Evolutionary conservation across 2,329 filamentous ascomycete species (phyloP).

Genomic region (Neurospora sp.): DNA sequence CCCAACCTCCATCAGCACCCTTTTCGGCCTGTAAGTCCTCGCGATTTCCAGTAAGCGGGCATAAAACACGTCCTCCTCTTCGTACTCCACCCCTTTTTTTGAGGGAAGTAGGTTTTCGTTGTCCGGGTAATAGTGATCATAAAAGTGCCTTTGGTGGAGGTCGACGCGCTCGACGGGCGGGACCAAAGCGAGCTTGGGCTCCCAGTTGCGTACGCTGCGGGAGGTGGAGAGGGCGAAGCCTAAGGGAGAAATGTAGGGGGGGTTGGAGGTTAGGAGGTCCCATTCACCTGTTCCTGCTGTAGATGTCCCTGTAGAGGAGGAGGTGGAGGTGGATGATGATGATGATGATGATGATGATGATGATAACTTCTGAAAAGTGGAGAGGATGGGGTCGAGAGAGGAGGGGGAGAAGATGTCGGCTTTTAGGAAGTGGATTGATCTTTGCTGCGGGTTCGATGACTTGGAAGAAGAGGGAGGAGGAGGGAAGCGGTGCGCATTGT

Average conservation of each 20-base stretch:
- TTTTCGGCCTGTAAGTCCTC: constrained; percentile 33
- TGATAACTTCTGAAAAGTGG: no score
- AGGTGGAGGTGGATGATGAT: background rate
- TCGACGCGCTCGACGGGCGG: constrained; percentile 21
- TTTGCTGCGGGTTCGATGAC: constrained; percentile 11
- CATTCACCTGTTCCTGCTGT: constrained; percentile 14
- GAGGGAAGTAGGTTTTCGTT: no score
- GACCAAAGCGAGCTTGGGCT: constrained; percentile 74
- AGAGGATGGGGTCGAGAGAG: background rate
- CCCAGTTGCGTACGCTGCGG: constrained; percentile 68
- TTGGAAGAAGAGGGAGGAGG: constrained; percentile 4
- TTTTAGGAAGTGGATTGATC: constrained; percentile 5
- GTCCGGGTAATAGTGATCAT: constrained; percentile 9
- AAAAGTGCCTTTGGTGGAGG: background rate
- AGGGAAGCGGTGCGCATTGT: constrained; percentile 29
- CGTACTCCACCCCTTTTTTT: no score
- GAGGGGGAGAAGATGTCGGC: constrained; percentile 14
- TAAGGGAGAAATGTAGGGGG: constrained; percentile 71
- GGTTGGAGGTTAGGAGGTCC: constrained; percentile 76
- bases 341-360: no score
- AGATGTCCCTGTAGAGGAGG: background rate
- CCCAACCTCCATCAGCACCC: constrained; percentile 62
- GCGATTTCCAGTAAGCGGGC: constrained; percentile 50
- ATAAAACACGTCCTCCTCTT: constrained; percentile 51
- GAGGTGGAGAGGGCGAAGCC: constrained; percentile 54